Conservation (phyloP, 768 basidiomycete genomes). For the Trametes coccinea region DNA sequence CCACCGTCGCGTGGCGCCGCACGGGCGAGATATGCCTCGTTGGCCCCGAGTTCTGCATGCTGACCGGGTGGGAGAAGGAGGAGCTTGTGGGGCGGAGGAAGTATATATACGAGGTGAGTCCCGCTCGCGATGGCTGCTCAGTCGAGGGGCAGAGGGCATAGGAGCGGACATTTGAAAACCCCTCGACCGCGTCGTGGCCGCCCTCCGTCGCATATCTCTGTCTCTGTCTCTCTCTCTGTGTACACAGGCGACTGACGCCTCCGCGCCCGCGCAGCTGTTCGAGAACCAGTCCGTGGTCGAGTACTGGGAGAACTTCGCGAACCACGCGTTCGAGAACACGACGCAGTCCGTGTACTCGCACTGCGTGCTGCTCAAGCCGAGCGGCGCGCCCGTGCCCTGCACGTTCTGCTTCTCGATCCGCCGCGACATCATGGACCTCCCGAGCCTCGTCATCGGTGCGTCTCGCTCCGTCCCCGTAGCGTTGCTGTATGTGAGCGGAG, state of each 20-base stretch:
- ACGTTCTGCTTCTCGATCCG: slow-evolving; percentile 97
- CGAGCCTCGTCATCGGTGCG: slow-evolving; percentile 85
- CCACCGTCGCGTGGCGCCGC: slow-evolving; percentile 95
- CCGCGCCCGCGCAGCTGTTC: slow-evolving; percentile 61
- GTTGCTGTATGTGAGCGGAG: neutral
- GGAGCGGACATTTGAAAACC: too few species aligned
- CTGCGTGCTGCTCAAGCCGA: slow-evolving; percentile 84
- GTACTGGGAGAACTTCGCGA: slow-evolving; percentile 96
- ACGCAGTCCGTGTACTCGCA: slow-evolving; percentile 94
- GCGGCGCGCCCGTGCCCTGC: slow-evolving; percentile 81
- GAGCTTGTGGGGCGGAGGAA: slow-evolving; percentile 66
- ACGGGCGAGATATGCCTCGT: slow-evolving; percentile 98
- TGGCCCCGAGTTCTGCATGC: slow-evolving; percentile 92
- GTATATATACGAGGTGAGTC: slow-evolving; percentile 65
- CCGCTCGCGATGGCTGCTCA: neutral
- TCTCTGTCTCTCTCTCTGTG: neutral
- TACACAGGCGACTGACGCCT: neutral
- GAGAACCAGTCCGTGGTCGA: slow-evolving; percentile 95
- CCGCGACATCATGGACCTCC: slow-evolving; percentile 88
- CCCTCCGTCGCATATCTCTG: slow-evolving; percentile 1
- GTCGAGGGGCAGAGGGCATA: too few species aligned
- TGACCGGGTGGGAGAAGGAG: slow-evolving; percentile 88
- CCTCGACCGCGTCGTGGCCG: too few species aligned
- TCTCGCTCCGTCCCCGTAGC: neutral
- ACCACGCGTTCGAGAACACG: slow-evolving; percentile 97